A percentile compares a stretch with the other conserved stretches of the same genome.
Conservation (phyloP, 2,329 filamentous ascomycete species). For the Pseudopyricularia cyperi region DNA sequence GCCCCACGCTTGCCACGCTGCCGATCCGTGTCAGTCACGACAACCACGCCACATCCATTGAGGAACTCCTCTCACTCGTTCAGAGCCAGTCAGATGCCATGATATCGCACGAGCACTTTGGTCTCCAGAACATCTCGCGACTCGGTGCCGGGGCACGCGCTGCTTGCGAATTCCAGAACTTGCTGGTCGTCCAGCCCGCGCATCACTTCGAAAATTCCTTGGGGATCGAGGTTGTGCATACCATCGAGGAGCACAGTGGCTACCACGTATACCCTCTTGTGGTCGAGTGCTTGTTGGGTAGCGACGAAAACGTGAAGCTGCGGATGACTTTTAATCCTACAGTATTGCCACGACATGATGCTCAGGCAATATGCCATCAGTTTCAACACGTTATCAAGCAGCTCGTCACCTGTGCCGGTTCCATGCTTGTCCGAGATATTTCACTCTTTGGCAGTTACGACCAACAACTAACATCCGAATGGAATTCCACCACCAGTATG, state of each 20-base stretch:
- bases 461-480: not conserved
- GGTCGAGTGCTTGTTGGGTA: not conserved
- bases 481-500: not conserved
- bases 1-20: conserved; percentile 17
- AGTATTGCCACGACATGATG: not conserved
- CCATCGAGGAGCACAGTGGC: not conserved
- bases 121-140: not conserved
- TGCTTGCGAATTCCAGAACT: not conserved
- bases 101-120: not conserved
- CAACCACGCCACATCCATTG: conserved; percentile 3
- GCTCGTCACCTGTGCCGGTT: not conserved
- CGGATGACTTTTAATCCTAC: not conserved
- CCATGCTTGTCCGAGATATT: not conserved
- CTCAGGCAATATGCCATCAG: not conserved
- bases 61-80: not conserved
- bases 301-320: not conserved
- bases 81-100: not conserved
- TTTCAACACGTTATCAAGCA: not conserved
- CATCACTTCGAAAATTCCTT: not conserved
- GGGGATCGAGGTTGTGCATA: not conserved
- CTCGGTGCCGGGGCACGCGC: not conserved
- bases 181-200: not conserved
- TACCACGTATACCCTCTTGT: not conserved
- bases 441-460: not conserved
- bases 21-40: conserved; percentile 12